Evolutionary conservation across 169 alveolate genomes (phyloP).

Genomic region (Ichthyophthirius multifiliis): DNA sequence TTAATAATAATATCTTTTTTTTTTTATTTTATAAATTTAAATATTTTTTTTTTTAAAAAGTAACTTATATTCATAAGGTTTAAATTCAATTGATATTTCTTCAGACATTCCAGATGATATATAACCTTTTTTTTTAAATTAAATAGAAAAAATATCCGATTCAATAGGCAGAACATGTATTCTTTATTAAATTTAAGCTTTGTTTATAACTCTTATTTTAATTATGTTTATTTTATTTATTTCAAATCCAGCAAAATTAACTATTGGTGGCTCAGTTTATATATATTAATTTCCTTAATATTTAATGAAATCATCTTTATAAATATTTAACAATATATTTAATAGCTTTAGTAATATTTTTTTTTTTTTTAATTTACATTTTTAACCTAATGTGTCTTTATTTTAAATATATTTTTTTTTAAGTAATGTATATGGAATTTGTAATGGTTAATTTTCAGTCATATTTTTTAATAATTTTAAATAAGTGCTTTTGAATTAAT

Average conservation of each 20-base stretch:
- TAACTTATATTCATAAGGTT: slow-evolving; percentile 71
- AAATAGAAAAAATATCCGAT: slow-evolving; percentile 65
- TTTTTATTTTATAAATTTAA: no score
- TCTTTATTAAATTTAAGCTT: slow-evolving; percentile 55
- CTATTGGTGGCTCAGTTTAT: slow-evolving; percentile 52
- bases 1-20: slow-evolving; percentile 71
- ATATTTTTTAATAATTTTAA: no score
- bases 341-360: no score
- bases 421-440: slow-evolving; percentile 12
- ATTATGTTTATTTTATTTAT: slow-evolving; percentile 45
- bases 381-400: neutral
- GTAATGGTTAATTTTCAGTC: slow-evolving; percentile 3
- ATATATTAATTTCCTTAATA: slow-evolving; percentile 60
- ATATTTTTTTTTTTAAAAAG: no score
- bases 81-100: slow-evolving; percentile 72
- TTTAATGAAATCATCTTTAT: slow-evolving; percentile 42
- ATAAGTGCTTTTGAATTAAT: no score
- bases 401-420: neutral
- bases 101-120: slow-evolving; percentile 78
- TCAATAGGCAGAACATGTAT: slow-evolving; percentile 75
- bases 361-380: neutral
- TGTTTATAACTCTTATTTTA: slow-evolving; percentile 56
- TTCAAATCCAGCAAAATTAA: slow-evolving; percentile 72
- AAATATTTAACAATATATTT: neutral
- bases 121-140: slow-evolving; percentile 76